Conservation (phyloP, 2,329 filamentous ascomycete species). For the Claviceps fusiformis region DNA sequence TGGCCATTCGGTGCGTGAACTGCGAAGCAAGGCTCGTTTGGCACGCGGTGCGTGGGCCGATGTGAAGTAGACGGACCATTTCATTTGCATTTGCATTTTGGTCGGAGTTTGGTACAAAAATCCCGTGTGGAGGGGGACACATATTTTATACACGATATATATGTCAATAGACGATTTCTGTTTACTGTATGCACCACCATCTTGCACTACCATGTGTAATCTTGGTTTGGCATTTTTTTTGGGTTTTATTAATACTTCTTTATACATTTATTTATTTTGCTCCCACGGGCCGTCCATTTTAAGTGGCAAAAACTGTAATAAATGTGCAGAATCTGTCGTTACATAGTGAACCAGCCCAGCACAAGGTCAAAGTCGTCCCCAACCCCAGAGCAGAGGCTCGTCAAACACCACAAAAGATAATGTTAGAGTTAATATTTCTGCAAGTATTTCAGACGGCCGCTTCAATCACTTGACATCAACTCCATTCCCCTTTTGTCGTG, state of each 20-base stretch:
- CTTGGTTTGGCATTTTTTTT: too few relatives aligned
- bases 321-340: background rate
- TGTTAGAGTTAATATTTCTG: background rate
- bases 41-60: constrained; percentile 37
- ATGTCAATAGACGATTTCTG: background rate
- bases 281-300: background rate
- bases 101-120: background rate
- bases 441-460: background rate
- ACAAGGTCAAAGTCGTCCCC: background rate
- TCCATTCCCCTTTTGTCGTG: too few relatives aligned
- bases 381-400: background rate
- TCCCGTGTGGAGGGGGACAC: background rate
- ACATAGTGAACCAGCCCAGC: background rate
- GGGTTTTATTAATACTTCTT: too few relatives aligned
- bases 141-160: background rate
- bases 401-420: background rate
- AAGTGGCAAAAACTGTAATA: background rate
- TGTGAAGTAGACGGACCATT: constrained; percentile 13
- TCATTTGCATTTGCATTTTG: background rate
- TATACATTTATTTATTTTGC: background rate
- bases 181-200: background rate
- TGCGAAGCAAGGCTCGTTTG: constrained; percentile 34
- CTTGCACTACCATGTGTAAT: background rate
- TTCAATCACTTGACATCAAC: background rate
- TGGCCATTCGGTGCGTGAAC: constrained; percentile 38